Base-by-base conservation (phyloP, 768 basidiomycete species). In the Sarcodon sp. region DNA sequence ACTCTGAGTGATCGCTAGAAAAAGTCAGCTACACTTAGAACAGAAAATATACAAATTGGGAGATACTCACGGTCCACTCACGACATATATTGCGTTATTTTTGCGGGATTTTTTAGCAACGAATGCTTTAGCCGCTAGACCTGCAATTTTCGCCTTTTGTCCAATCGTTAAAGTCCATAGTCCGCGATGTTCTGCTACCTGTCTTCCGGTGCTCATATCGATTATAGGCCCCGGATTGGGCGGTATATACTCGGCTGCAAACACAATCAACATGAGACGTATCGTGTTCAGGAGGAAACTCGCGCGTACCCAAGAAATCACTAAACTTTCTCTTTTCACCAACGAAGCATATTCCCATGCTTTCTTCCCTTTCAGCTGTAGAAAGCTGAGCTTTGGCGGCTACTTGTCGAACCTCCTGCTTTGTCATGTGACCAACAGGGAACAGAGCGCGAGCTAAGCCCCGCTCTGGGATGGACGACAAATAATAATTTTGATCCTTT, bases 321-420 rank as follows among this genome's bases (percentile, higher is more conserved):
- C 71, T 68, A 54, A 94, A 93, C 44, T 67, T 73, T 8, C 71
- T 69, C 57, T 83, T 79, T 58, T 92, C 77, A 4, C 92, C 93
- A 1, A 98, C 80, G 53, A 98, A 98, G 58, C 93, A 98, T 13
- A 98, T 74, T 0, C 93, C 93, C 79, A 94, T 91, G 62, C 87
- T 91, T 59, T 98, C 93, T 13, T 70, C 72, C 50, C 88, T 72
- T 3, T 75, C 69, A 0, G 88, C 87, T 3, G 83, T 91, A 3
- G 82, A 80, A 15, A 97, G 63, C 1, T 61, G 65, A 59, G 74
- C 75, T 33, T 74, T 59, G 7, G 63, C 63, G 0, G 93, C 93
- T 13, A 94, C 65, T 49, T 73, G 69, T 11, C 90, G 75, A 0
- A 96, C 88, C 53, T 83, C 68, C 0, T 69, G 53, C 63, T 98